Percentiles rank a stretch among this genome's conserved stretches.
These are phyloP conservation scores for Parietichytrium sp. DNA, from an alignment of 108 stramenopile species.

Conservation along the genomic window DNA sequence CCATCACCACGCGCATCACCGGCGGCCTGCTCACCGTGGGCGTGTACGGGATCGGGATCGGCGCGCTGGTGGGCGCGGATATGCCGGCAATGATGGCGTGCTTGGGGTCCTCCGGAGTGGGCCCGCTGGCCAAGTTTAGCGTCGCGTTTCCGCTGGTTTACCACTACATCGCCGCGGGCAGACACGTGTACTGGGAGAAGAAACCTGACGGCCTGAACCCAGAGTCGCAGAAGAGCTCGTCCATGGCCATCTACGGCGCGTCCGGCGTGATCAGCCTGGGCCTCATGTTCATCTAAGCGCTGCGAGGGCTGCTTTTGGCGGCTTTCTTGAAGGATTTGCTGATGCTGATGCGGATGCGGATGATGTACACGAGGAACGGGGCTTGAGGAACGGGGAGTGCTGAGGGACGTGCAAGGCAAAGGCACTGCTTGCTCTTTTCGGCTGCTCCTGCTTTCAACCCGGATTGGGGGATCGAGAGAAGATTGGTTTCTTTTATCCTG, in stretches of 20 bases:
- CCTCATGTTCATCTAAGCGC: slow-evolving; percentile 44
- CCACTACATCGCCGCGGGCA: slow-evolving; percentile 80
- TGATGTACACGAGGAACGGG: no score
- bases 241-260: slow-evolving; percentile 48
- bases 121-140: slow-evolving; percentile 72
- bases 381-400: no score
- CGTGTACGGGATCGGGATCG: slow-evolving; percentile 61
- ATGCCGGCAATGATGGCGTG: slow-evolving; percentile 69
- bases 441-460: no score
- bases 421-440: no score
- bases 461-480: no score
- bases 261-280: slow-evolving; percentile 51
- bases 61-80: slow-evolving; percentile 76
- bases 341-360: no score
- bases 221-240: slow-evolving; percentile 44
- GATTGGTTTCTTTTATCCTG: no score
- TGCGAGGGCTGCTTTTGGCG: no score
- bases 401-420: no score
- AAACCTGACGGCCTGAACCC: slow-evolving; percentile 54
- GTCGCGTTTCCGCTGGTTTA: slow-evolving; percentile 84
- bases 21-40: slow-evolving; percentile 79
- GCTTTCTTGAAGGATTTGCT: no score
- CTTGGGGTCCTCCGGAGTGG: slow-evolving; percentile 67
- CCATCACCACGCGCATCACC: slow-evolving; percentile 88
- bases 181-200: slow-evolving; percentile 71